These are phyloP conservation scores for Neophaeococcomyces aloes DNA, from an alignment of 2,329 filamentous ascomycete genomes.

Conservation along the genomic window DNA sequence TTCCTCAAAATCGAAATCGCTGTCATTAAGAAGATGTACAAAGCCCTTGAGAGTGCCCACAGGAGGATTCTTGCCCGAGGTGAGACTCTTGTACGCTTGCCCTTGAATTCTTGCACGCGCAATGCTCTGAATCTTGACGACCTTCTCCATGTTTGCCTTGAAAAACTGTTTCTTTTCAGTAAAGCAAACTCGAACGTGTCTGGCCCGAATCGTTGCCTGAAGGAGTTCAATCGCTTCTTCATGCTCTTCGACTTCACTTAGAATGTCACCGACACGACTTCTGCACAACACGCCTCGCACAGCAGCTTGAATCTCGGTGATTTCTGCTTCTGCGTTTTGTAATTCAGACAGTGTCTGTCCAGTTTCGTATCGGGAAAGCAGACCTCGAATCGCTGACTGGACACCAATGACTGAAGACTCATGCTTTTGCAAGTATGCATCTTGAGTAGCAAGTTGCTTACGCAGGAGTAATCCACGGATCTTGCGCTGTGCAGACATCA, in stretches of 20 bases:
- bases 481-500: slow-evolving; percentile 55
- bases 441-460: slow-evolving; percentile 24
- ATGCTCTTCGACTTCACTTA: slow-evolving; percentile 69
- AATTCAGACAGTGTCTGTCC: slow-evolving; percentile 56
- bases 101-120: slow-evolving; percentile 90
- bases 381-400: slow-evolving; percentile 33
- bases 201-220: slow-evolving; percentile 63
- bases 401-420: slow-evolving; percentile 26
- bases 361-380: slow-evolving; percentile 31
- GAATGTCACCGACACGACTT: slow-evolving; percentile 58
- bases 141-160: slow-evolving; percentile 95
- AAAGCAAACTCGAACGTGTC: slow-evolving; percentile 63
- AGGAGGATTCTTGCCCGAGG: slow-evolving; percentile 89
- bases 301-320: slow-evolving; percentile 62
- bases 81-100: slow-evolving; percentile 95
- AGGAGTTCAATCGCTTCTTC: slow-evolving; percentile 66
- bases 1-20: slow-evolving; percentile 97
- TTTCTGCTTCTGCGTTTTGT: slow-evolving; percentile 54
- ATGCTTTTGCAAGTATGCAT: slow-evolving; percentile 25
- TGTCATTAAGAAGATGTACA: slow-evolving; percentile 93
- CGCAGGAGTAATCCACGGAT: slow-evolving; percentile 28
- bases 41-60: slow-evolving; percentile 97
- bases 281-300: slow-evolving; percentile 70
- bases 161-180: slow-evolving; percentile 80
- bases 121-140: slow-evolving; percentile 97